These are phyloP conservation scores for Globisporangium perplexum DNA, from an alignment of 352 stramenopile genomes.

Conservation along the genomic window DNA sequence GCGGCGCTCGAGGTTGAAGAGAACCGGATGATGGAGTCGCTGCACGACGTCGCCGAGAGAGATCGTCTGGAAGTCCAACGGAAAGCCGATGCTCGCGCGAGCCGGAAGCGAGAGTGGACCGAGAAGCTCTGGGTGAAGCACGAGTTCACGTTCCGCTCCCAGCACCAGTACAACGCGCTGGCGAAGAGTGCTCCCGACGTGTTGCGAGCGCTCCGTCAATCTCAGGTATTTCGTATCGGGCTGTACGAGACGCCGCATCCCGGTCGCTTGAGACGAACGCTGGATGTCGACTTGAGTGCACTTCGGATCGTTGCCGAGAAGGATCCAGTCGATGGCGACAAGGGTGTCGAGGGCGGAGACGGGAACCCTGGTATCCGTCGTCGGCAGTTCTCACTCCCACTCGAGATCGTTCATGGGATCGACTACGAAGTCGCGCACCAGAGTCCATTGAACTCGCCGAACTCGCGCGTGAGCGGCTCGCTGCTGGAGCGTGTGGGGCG, in stretches of 20 bases:
- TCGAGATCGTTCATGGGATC: conserved; percentile 36
- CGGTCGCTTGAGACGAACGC: conserved; percentile 43
- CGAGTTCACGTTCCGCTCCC: conserved; percentile 64
- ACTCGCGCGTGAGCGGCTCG: conserved; percentile 23
- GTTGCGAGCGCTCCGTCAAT: conserved; percentile 22
- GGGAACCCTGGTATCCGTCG: conserved; percentile 4
- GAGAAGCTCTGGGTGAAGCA: conserved; percentile 52
- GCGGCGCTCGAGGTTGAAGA: conserved; percentile 80
- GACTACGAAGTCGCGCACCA: conserved; percentile 24
- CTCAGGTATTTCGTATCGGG: conserved; percentile 42
- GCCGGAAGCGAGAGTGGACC: conserved; percentile 41
- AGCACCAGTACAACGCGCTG: conserved; percentile 47
- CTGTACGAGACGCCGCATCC: conserved; percentile 63
- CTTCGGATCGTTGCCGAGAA: neutral
- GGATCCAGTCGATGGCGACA: neutral
- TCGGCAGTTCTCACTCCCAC: conserved; percentile 23
- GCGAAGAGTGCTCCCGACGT: conserved; percentile 20
- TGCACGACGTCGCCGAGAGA: conserved; percentile 37
- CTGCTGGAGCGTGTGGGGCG: conserved; percentile 66
- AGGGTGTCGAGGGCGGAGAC: neutral
- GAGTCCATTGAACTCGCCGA: conserved; percentile 14
- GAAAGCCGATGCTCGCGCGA: conserved; percentile 10
- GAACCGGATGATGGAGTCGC: conserved; percentile 59
- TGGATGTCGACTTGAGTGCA: conserved; percentile 38
- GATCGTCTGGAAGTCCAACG: conserved; percentile 30